These are phyloP conservation scores for Russula sp. DNA, from an alignment of 768 basidiomycete genomes.

Conservation along the genomic window DNA sequence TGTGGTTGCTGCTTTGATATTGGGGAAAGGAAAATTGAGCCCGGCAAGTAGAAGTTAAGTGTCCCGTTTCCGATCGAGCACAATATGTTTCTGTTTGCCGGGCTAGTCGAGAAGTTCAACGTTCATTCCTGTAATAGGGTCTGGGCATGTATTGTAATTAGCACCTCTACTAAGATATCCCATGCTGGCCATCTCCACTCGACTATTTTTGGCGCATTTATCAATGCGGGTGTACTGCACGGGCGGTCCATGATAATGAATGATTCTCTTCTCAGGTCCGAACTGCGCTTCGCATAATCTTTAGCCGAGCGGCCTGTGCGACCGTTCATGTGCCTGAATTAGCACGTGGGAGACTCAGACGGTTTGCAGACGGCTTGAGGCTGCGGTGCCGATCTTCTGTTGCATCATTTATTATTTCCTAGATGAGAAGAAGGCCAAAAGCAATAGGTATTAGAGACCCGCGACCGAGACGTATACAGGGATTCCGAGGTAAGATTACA, in stretches of 20 bases:
- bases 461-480: slow-evolving; percentile 7
- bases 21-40: too few relatives aligned
- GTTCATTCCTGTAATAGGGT: too few relatives aligned
- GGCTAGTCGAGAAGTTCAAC: too few relatives aligned
- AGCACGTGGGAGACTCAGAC: not conserved
- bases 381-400: not conserved
- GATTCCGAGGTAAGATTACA: slow-evolving; percentile 5
- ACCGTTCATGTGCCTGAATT: not conserved
- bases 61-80: too few relatives aligned
- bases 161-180: too few relatives aligned
- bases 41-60: not conserved
- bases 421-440: not conserved
- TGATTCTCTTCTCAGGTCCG: not conserved
- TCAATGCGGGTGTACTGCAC: too few relatives aligned
- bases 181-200: too few relatives aligned
- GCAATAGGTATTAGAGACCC: slow-evolving; percentile 9
- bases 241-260: too few relatives aligned
- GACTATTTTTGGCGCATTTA: too few relatives aligned
- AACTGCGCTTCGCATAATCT: not conserved
- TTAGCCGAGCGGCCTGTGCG: not conserved
- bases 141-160: too few relatives aligned
- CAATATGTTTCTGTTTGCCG: too few relatives aligned
- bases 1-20: not conserved
- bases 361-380: not conserved
- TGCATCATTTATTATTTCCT: not conserved